Evolutionary conservation across 345 rosid genomes (phyloP), one percentile per base, ranked within the genome.

Genomic region (Bruguiera parviflora): DNA sequence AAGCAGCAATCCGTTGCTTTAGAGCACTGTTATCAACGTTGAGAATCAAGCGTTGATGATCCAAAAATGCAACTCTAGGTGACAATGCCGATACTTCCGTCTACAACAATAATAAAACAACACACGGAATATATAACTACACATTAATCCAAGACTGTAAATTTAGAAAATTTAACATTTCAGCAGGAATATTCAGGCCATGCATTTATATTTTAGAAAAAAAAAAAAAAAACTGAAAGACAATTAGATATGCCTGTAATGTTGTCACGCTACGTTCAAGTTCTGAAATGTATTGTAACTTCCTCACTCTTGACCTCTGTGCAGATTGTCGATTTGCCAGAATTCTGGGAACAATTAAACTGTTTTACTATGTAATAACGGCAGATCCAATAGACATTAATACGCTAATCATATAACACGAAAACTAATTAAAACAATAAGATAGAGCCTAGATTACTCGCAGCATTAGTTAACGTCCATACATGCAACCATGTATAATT

Each of bases 1-100:
- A 71, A 64, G 98, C 98, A 57, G 98, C 98, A 78, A 92, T 90
- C 70, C 98, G 77, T 86, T 92, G 98, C 86, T 92, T 92, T 43
- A 92, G 83, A 79, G 96, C 86, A 60, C 89, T 84, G 63, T 92
- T 92, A 73, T 92, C 95, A 13, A 88, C 91, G 62, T 85, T 92
- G 8, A 92, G 86, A 75, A 90, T 87, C 88, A 92, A 75, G 56
- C 98, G 84, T 51, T 92, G 98, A 37, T 92, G 98, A 75, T 92
- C 98, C 73, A 92, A 69, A 57, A 85, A 88, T 62, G 98, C 89
- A 15, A 92, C 96, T 49, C 89, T 85, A 5, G 96, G 96, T 21
- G 98, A 90, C 76, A 92, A 75, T 63, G 87, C 89, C 24, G 98
- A 92, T 8, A 92, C 98, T 79, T 92, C 91, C 24, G 96, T 80